Evolutionary conservation across 108 stramenopile species (phyloP), one percentile per base, ranked within the genome.

Genomic region (Skeletonema grethae): DNA sequence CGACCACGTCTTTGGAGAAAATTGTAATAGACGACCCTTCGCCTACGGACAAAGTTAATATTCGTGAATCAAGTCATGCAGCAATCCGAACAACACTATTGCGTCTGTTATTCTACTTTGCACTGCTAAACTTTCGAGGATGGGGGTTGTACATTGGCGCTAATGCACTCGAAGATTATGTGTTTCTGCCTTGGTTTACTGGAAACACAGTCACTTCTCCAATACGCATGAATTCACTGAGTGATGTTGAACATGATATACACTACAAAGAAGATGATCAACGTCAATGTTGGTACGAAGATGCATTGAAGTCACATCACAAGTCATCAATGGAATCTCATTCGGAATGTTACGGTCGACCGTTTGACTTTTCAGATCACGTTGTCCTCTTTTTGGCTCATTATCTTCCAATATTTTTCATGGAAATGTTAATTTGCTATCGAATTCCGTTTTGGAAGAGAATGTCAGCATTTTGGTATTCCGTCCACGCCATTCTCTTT

Each of bases 291-390:
- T 94, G 89, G 90, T 90, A 91, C 56, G 64, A 80, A 34, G 71
- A 78, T 8, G 63, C 74, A n/a, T 45, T 90, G 29, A 76, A 86
- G 57, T 55, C 77, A 9, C 65, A 79, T 61, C 78, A 79, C 32
- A 65, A 67, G 63, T 41, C 7, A n/a, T 18, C 61, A 16, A 79
- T 67, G 61, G 67, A 72, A 28, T 55, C 20, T 53, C 57, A 82
- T 35, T 72, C 81, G 29, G 28, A 48, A 3, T 92, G 94, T 67
- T 84, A 82, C 35, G 91, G 93, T 35, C 79, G 78, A 55, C 59
- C 56, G 43, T 88, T 86, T 61, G 94, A 95, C 72, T 95, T 90
- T 72, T 95, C 94, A 6, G 94, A 95, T 92, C 94, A 95, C 57
- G 79, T 90, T 10, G 94, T 95, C 0, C 65, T 95, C 53, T 91